Conservation (phyloP, 371 early-diverging fungal genomes). For the Chytridium lagenaria region DNA sequence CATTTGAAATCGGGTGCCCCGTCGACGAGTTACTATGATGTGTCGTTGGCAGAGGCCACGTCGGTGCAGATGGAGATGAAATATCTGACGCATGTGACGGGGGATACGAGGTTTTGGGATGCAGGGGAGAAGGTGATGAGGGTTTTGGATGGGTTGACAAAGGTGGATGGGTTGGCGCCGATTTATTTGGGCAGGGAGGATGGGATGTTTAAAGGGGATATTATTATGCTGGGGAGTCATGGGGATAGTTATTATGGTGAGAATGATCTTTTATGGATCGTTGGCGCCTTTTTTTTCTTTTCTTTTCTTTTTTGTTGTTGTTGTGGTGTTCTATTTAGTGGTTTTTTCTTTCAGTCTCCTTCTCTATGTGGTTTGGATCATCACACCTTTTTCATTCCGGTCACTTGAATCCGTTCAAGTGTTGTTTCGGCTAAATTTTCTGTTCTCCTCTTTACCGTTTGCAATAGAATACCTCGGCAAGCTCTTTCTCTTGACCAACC, state of each 20-base stretch:
- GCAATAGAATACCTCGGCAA: slow-evolving; percentile 83
- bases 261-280: no score
- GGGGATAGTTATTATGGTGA: slow-evolving; percentile 91
- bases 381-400: no score
- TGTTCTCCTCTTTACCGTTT: background rate
- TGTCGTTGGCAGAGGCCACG: slow-evolving; percentile 56
- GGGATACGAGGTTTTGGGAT: slow-evolving; percentile 68
- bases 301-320: background rate
- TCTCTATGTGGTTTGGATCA: no score
- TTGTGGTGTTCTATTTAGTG: no score
- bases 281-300: background rate
- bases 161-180: slow-evolving; percentile 78
- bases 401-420: no score
- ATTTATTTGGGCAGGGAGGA: slow-evolving; percentile 63
- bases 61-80: slow-evolving; percentile 57
- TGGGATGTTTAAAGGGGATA: slow-evolving; percentile 46
- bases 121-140: slow-evolving; percentile 68
- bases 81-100: slow-evolving; percentile 53
- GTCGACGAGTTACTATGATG: slow-evolving; percentile 12
- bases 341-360: no score
- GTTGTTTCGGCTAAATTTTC: background rate
- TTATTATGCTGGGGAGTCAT: slow-evolving; percentile 74
- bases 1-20: slow-evolving; percentile 28
- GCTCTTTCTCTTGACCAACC: slow-evolving; percentile 78
- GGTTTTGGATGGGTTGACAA: slow-evolving; percentile 53